Conservation (phyloP, 768 basidiomycete species). For the Clitopilus hobsonii region DNA sequence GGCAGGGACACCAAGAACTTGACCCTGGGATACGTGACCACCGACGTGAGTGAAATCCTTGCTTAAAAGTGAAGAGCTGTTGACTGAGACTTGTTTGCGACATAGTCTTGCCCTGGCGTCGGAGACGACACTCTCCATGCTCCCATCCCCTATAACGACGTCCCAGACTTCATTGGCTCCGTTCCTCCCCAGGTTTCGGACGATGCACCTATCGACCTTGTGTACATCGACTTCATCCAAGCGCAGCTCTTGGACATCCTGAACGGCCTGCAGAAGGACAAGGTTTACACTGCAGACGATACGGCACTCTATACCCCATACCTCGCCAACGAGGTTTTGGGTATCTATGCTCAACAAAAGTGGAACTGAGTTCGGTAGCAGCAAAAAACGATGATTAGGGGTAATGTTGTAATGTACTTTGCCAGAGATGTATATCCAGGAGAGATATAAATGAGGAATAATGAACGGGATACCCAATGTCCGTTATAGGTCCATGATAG, state of each 20-base stretch:
- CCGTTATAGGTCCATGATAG: background rate
- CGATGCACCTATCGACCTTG: conserved; percentile 59
- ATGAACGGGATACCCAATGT: background rate
- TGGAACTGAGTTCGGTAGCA: conserved; percentile 32
- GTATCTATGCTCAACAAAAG: conserved; percentile 46
- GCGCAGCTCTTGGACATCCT: conserved; percentile 44
- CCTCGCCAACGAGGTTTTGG: conserved; percentile 46
- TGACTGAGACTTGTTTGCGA: background rate
- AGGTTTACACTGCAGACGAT: conserved; percentile 47
- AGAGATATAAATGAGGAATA: background rate
- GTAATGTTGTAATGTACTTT: background rate
- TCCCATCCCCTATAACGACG: conserved; percentile 50
- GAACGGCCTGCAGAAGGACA: conserved; percentile 48
- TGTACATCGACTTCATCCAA: conserved; percentile 72
- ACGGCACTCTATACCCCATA: conserved; percentile 50
- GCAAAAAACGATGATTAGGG: background rate
- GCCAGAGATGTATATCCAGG: background rate
- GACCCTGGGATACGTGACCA: conserved; percentile 74
- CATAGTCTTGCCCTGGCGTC: conserved; percentile 61
- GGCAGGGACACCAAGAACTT: conserved; percentile 39
- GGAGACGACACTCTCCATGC: conserved; percentile 72
- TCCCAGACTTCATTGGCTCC: conserved; percentile 59
- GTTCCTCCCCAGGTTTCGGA: conserved; percentile 43
- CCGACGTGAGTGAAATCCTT: conserved; percentile 42
- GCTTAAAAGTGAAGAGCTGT: background rate